Conservation (phyloP, 2,329 filamentous ascomycete species). For the Mycosphaerella sp. region DNA sequence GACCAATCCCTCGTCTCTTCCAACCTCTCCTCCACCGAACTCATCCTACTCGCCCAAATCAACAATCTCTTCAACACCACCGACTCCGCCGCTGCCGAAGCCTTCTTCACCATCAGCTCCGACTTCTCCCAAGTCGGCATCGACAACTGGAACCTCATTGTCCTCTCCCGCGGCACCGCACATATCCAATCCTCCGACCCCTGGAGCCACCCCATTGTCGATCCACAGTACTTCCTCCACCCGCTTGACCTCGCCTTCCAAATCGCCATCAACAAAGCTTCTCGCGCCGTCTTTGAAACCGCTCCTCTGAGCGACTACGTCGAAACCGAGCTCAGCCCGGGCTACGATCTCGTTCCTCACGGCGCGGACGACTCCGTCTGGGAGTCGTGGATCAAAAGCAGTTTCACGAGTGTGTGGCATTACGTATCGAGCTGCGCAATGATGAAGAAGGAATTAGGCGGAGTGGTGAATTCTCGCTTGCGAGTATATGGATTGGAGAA, state of each 20-base stretch:
- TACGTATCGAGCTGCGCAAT: conserved; percentile 28
- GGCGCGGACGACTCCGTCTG: conserved; percentile 19
- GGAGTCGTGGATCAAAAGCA: conserved; percentile 25
- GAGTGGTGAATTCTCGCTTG: conserved; percentile 35
- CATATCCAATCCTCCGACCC: conserved; percentile 25
- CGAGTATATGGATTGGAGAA: conserved; percentile 35
- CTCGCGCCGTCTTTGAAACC: conserved; percentile 29
- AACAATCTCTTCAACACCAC: conserved; percentile 24
- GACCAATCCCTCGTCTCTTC: conserved; percentile 17
- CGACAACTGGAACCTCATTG: conserved; percentile 37
- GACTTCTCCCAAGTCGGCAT: conserved; percentile 30
- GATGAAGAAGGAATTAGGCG: conserved; percentile 28
- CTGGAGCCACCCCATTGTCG: conserved; percentile 35
- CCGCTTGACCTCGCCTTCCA: conserved; percentile 36
- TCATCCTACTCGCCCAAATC: conserved; percentile 24
- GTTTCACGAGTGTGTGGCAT: conserved; percentile 29
- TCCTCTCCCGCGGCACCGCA: conserved; percentile 25
- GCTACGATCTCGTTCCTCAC: conserved; percentile 3
- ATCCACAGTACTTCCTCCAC: conserved; percentile 41
- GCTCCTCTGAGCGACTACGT: conserved; percentile 26
- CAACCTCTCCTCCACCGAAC: conserved; percentile 19
- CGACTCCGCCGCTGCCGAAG: conserved; percentile 24
- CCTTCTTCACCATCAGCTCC: conserved; percentile 37
- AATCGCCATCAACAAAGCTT: conserved; percentile 31
- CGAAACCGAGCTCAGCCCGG: conserved; percentile 28